Conservation (phyloP, 2,329 filamentous ascomycete species). For the Rugonectria rugulosa region DNA sequence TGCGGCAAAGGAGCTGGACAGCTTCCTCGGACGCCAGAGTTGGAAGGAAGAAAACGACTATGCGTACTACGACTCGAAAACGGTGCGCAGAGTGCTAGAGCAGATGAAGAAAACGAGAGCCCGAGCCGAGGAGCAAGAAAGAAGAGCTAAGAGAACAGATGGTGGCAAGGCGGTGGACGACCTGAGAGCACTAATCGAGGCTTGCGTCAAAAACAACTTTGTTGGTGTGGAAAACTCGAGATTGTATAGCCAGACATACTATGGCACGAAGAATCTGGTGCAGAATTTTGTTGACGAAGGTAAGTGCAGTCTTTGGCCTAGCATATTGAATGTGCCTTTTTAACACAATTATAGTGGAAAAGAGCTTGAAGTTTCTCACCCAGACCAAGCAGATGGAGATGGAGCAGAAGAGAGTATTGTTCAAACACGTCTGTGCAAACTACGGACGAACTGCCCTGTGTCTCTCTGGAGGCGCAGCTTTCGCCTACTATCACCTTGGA, state of each 20-base stretch:
- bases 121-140: slow-evolving; percentile 62
- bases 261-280: slow-evolving; percentile 93
- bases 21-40: slow-evolving; percentile 78
- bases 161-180: slow-evolving; percentile 71
- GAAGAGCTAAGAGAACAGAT: slow-evolving; percentile 46
- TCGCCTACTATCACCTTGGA: slow-evolving; percentile 97
- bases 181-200: slow-evolving; percentile 79
- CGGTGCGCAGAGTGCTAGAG: slow-evolving; percentile 77
- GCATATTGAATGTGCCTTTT: no score
- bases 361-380: slow-evolving; percentile 71
- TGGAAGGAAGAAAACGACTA: slow-evolving; percentile 84
- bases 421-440: slow-evolving; percentile 89
- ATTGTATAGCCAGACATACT: slow-evolving; percentile 97
- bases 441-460: slow-evolving; percentile 93
- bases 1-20: slow-evolving; percentile 81
- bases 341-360: slow-evolving; percentile 62
- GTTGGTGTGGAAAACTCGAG: slow-evolving; percentile 92
- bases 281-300: slow-evolving; percentile 90
- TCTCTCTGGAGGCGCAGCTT: slow-evolving; percentile 89
- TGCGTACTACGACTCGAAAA: slow-evolving; percentile 88
- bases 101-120: slow-evolving; percentile 74
- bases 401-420: slow-evolving; percentile 80
- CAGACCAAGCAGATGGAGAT: slow-evolving; percentile 70
- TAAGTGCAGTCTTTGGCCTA: no score
- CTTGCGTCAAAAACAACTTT: slow-evolving; percentile 97